Percentiles rank a stretch among this genome's conserved stretches.
Conservation (phyloP, 176 grass and related monocot species). For the Aegilops sharonensis region DNA sequence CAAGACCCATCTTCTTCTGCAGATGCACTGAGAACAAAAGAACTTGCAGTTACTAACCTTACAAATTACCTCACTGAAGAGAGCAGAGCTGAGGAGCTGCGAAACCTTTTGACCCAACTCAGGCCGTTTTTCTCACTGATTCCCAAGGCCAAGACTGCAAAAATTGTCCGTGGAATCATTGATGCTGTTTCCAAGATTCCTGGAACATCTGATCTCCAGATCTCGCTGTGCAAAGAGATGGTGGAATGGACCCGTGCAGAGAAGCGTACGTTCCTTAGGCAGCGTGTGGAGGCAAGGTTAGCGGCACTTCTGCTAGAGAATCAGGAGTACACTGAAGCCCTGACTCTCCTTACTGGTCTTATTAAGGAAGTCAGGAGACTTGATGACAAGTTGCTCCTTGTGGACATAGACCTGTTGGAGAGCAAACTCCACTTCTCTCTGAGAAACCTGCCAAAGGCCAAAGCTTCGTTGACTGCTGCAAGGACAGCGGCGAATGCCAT, state of each 20-base stretch:
- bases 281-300: conserved; percentile 82
- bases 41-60: conserved; percentile 76
- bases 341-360: conserved; percentile 65
- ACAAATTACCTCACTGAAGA: conserved; percentile 77
- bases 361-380: conserved; percentile 92
- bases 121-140: conserved; percentile 75
- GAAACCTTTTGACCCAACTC: conserved; percentile 80
- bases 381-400: conserved; percentile 86
- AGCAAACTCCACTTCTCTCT: conserved; percentile 92
- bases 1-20: conserved; percentile 65
- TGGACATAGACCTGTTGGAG: conserved; percentile 91
- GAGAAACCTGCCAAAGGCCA: conserved; percentile 85
- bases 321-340: conserved; percentile 77
- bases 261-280: conserved; percentile 80
- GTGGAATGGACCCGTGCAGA: conserved; percentile 84
- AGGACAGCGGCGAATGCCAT: conserved; percentile 91
- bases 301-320: conserved; percentile 74
- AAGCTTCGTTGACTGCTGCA: conserved; percentile 80
- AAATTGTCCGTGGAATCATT: conserved; percentile 76
- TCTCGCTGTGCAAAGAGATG: conserved; percentile 91
- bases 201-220: conserved; percentile 69
- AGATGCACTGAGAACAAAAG: conserved; percentile 76
- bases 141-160: conserved; percentile 91
- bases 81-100: conserved; percentile 63
- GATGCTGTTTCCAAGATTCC: conserved; percentile 86